Evolutionary conservation across 202 grass and related monocot genomes (phyloP), one percentile per base, ranked within the genome.

Genomic region (Zizania palustris): DNA sequence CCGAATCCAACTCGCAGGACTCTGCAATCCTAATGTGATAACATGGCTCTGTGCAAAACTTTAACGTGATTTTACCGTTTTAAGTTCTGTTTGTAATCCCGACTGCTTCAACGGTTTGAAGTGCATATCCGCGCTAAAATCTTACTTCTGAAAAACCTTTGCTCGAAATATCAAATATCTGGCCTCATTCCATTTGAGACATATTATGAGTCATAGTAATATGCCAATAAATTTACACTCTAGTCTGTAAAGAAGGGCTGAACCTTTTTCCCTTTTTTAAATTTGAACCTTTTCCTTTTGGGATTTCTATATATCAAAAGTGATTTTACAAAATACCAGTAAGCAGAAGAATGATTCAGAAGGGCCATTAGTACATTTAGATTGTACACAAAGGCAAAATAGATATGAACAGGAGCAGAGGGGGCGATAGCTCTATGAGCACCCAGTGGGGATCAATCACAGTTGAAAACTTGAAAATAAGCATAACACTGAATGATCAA

Each of bases 401-500:
- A 21, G 15, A 44, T 22, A 56, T 67, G 67, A 46, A 34, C 75
- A 73, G 7, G 59, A 59, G 61, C 5, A 61, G 42, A 55, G 43
- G 4, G 13, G 1, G 6, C 28, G 28, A 45, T 14, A 36, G 37
- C 12, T 64, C 19, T 82, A 60, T 61, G 54, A 69, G 60, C 71
- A 28, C 45, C 13, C 14, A 76, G 50, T 54, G 3, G 36, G 16
- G 41, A 64, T 33, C 74, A 57, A 22, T 50, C 60, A 72, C 0
- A 64, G 41, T 59, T 58, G 64, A 36, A 40, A 55, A 55, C 51
- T 55, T 7, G 51, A 20, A n/a, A 8, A 40, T 40, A 48, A 19
- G 4, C 53, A 69, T 8, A 12, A 16, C 12, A 43, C n/a, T n/a
- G 41, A 37, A 46, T n/a, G 42, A 14, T 9, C 9, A 56, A 48